phyloP scores from a whole-genome alignment of 2,329 filamentous ascomycete species.

The Aspergillus caelatus region DNA sequence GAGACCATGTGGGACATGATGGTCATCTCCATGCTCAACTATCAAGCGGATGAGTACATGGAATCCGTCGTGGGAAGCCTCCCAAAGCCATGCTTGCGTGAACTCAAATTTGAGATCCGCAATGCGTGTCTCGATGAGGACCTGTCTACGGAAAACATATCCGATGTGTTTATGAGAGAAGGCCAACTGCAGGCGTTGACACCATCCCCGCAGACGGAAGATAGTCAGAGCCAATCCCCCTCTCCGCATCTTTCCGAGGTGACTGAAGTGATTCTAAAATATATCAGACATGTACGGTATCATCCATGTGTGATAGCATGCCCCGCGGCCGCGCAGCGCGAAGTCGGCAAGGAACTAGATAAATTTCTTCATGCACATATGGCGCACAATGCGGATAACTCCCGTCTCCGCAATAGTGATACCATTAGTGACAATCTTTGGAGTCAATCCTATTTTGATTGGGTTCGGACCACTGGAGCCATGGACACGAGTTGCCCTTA shows the following conservation, averaged over 20 bases:
- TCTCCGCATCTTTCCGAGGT: too few species aligned
- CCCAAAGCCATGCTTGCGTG: not conserved
- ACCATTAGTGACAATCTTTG: not conserved
- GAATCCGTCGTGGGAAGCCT: constrained; percentile 19
- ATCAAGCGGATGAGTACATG: constrained; percentile 32
- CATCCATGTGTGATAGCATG: too few species aligned
- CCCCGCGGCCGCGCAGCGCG: not conserved
- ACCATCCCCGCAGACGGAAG: too few species aligned
- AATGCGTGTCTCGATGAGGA: not conserved
- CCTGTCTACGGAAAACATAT: too few species aligned
- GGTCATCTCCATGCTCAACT: constrained; percentile 28
- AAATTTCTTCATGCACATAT: constrained; percentile 15
- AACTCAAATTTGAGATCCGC: not conserved
- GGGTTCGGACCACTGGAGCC: constrained; percentile 23
- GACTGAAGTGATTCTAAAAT: too few species aligned
- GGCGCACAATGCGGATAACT: constrained; percentile 16
- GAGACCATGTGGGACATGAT: constrained; percentile 31
- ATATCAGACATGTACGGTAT: too few species aligned
- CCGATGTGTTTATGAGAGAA: too few species aligned
- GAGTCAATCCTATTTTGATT: constrained; percentile 7
- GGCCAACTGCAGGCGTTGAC: too few species aligned
- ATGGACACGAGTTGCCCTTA: constrained; percentile 27
- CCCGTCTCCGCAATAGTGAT: not conserved
- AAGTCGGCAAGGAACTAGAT: constrained; percentile 10
- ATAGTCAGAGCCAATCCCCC: too few species aligned